Evolutionary conservation across 805 yeast species (phyloP).

Genomic region (Ogataea pini): DNA sequence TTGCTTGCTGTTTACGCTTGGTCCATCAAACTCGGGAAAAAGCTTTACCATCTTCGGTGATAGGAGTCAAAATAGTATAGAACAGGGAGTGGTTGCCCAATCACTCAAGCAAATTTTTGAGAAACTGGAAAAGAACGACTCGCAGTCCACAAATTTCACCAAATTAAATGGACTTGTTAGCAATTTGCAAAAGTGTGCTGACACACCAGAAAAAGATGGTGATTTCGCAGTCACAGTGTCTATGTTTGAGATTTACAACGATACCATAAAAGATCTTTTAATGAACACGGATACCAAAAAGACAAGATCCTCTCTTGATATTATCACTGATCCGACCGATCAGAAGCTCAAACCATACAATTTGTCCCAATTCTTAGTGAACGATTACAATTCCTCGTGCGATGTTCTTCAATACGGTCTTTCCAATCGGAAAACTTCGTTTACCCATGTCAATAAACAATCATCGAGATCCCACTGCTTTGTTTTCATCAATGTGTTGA

Average conservation of each 20-base stretch:
- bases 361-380: constrained; percentile 41
- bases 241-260: constrained; percentile 55
- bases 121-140: constrained; percentile 9
- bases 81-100: constrained; percentile 20
- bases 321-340: constrained; percentile 44
- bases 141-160: constrained; percentile 12
- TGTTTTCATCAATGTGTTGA: constrained; percentile 41
- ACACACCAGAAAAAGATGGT: constrained; percentile 7
- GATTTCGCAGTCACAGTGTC: constrained; percentile 46
- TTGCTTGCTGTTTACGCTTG: constrained; percentile 48
- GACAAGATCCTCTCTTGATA: constrained; percentile 38
- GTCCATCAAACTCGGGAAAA: constrained; percentile 57
- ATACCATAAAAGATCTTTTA: constrained; percentile 42
- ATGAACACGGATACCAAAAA: constrained; percentile 23
- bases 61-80: constrained; percentile 10
- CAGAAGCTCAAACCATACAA: constrained; percentile 46
- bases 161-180: constrained; percentile 12
- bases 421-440: constrained; percentile 38
- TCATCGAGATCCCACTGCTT: constrained; percentile 58
- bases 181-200: constrained; percentile 15
- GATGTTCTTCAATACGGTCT: constrained; percentile 42
- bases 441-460: constrained; percentile 44
- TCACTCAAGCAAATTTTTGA: constrained; percentile 29
- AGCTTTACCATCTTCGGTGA: constrained; percentile 41
- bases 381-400: constrained; percentile 39